Base-by-base conservation (phyloP, 768 basidiomycete genomes). In the Hemileccinum rubropunctum region DNA sequence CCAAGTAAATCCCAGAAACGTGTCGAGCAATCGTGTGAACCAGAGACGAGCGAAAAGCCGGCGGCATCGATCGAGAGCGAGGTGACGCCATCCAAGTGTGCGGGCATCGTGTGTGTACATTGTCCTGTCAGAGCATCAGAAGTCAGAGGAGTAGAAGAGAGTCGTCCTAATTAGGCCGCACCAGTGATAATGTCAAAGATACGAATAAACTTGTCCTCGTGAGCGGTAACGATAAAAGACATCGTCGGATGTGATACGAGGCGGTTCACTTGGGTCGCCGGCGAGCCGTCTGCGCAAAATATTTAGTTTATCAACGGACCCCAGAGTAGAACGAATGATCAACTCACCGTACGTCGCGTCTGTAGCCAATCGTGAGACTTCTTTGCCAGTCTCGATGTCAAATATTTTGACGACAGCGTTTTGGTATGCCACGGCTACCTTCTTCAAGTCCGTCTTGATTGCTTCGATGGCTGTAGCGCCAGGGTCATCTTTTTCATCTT, bases 1-100 rank as follows among this genome's bases (percentile, higher is more conserved):
- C 85, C 85, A 32, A 91, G 80, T 42, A 98, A 70, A 66, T 95
- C 91, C 97, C 97, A 99, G 71, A 97, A 87, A 21, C 95, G 88
- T 33, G 92, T 74, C 14, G 92, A 95, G 65, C 94, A 94, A 65
- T 98, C 97, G 66, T 95, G 92, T 48, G 90, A 88, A 35, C 86
- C 89, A 1, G 95, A 92, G 5, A 92, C 87, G 43, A 99, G 80
- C 6, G 85, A 84, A 60, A 91, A 91, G 6, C 90, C 91, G 2
- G 94, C 79, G 0, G 88, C 82, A 57, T 95, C 91, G 54, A 98
- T 84, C 17, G 91, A 87, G 23, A 98, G 72, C 21, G 91, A 93
- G 15, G 95, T 97, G 32, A 98, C 88, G 3, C 90, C 86, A 57
- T 95, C 91, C 33, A 95, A 76, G 65, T 99, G 97, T 21, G 91